phyloP scores from a whole-genome alignment of 179 eudicot genomes.

The Silene noctiflora region DNA sequence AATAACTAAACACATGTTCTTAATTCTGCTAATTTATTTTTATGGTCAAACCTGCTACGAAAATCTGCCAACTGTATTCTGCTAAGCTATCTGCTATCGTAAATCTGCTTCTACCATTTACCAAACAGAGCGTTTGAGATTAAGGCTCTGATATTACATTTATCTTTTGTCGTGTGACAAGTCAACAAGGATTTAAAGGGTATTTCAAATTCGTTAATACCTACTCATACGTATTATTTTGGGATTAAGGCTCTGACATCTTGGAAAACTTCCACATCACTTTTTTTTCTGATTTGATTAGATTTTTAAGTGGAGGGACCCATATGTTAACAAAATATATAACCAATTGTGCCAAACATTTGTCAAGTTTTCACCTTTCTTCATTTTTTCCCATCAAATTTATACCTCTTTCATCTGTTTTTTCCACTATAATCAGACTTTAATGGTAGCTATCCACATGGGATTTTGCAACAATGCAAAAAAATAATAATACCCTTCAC shows the following conservation, averaged over 20 bases:
- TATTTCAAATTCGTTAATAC: too few relatives aligned
- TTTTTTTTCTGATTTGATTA: conserved; percentile 6
- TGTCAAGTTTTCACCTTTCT: conserved; percentile 23
- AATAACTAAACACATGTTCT: too few relatives aligned
- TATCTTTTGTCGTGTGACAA: too few relatives aligned
- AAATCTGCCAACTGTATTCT: too few relatives aligned
- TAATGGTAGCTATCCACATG: conserved; percentile 43
- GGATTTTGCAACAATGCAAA: conserved; percentile 16
- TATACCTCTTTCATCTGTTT: conserved; percentile 9
- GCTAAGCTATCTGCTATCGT: too few relatives aligned
- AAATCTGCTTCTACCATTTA: too few relatives aligned
- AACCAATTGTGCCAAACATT: conserved; percentile 13
- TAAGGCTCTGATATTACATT: neutral
- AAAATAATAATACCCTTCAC: conserved; percentile 15
- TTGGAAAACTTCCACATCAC: neutral
- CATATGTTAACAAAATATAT: neutral
- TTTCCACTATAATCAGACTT: conserved; percentile 31
- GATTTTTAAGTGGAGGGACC: conserved; percentile 12
- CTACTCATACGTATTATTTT: neutral
- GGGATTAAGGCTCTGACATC: neutral
- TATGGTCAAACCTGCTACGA: too few relatives aligned
- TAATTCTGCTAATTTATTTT: too few relatives aligned
- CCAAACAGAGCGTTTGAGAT: too few relatives aligned
- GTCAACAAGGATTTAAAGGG: too few relatives aligned
- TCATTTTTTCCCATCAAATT: neutral